Evolutionary conservation across 139 green algal genomes (phyloP), one percentile per base, ranked within the genome.

Genomic region (Chlorella sp.): DNA sequence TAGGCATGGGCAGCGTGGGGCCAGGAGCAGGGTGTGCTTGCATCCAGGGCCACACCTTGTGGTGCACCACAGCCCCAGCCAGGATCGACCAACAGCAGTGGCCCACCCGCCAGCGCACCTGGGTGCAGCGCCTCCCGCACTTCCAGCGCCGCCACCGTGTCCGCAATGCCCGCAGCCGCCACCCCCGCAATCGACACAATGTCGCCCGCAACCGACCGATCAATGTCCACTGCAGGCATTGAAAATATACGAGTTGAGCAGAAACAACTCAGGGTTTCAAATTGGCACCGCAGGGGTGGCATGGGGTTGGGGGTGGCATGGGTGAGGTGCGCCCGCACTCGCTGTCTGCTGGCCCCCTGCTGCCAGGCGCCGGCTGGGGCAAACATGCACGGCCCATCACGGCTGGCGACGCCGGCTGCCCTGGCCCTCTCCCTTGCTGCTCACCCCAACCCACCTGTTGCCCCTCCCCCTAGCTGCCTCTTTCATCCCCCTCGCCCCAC

Each of bases 111-210:
- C 22, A 26, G 42, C 79, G 3, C 48, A 87, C 82, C 82, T 7
- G 95, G 93, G 37, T 96, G 92, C 64, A 99, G 93, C 18, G 91
- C 73, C 15, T 90, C 36, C 2, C n/a, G 71, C 24, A 97, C 90
- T 11, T 76, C 79, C 18, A 86, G 84, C 60, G 81, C 89, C 30
- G 93, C 94, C 2, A 98, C 87, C 0, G 97, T 99, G 93, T 99
- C 95, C 0, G 94, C 95, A 61, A 99, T 97, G 81, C 91, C 91
- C 14, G 93, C 95, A 1, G 80, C 57, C 1, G 83, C 76, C 28
- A 95, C 61, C 0, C 97, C 97, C 18, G 95, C 93, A 4, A 99
- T 83, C 0, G 91, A 94, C 34, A 99, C 95, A 34, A 99, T 95
- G 92, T 99, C 96, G 0, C 97, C 97, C 11, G 96, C 96, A 30